Conservation (phyloP, 2,329 filamentous ascomycete species). For the Teratosphaeria viscida region DNA sequence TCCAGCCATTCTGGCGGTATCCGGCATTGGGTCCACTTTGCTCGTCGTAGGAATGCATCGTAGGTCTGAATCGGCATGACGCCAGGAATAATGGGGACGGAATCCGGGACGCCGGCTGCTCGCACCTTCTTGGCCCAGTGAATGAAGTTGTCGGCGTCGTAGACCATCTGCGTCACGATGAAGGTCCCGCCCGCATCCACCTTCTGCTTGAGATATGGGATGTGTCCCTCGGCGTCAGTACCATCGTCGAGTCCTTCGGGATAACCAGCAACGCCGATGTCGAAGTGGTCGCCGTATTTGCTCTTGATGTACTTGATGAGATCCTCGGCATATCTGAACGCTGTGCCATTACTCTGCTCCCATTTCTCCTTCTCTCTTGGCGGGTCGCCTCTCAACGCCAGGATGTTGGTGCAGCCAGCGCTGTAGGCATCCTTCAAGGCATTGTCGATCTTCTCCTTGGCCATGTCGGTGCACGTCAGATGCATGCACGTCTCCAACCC, state of each 20-base stretch:
- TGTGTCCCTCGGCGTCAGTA: constrained; percentile 69
- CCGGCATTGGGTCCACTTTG: constrained; percentile 80
- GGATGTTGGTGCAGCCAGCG: constrained; percentile 92
- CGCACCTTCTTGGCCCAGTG: constrained; percentile 82
- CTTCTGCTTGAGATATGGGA: constrained; percentile 94
- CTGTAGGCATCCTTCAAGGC: constrained; percentile 84
- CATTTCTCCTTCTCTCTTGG: constrained; percentile 89
- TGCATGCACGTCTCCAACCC: constrained; percentile 99
- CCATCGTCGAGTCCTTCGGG: constrained; percentile 94
- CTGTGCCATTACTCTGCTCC: constrained; percentile 70
- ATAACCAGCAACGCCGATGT: constrained; percentile 95
- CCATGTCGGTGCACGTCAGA: constrained; percentile 97
- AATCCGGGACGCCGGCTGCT: constrained; percentile 61
- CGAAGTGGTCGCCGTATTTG: constrained; percentile 79
- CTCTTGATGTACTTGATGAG: constrained; percentile 74
- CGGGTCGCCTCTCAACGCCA: constrained; percentile 86
- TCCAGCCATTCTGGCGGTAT: constrained; percentile 74
- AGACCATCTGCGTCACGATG: constrained; percentile 99
- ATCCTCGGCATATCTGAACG: constrained; percentile 83
- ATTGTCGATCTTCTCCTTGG: constrained; percentile 77
- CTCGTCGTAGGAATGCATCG: constrained; percentile 79
- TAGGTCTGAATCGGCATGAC: constrained; percentile 96
- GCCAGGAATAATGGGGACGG: constrained; percentile 70
- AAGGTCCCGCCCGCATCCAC: constrained; percentile 88
- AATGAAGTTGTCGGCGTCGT: constrained; percentile 91